Conservation (phyloP, 2,329 filamentous ascomycete genomes). For the Nemania abortiva region DNA sequence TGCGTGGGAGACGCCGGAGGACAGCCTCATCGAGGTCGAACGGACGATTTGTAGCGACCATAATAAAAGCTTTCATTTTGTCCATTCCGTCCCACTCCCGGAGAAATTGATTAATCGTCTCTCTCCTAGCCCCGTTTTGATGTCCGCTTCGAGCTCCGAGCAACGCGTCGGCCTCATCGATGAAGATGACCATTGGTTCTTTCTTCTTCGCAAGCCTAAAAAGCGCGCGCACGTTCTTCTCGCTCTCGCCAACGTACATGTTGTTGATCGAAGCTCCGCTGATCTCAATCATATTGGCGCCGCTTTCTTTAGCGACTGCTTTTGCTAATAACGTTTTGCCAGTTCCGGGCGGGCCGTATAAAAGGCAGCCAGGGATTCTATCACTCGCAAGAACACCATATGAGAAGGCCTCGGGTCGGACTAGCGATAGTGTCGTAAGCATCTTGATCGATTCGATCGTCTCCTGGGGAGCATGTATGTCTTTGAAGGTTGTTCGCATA, state of each 20-base stretch:
- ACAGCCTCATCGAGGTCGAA: conserved; percentile 95
- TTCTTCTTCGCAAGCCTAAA: conserved; percentile 93
- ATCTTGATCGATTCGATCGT: conserved; percentile 90
- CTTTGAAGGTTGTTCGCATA: conserved; percentile 87
- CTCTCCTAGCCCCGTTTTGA: conserved; percentile 79
- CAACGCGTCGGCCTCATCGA: conserved; percentile 95
- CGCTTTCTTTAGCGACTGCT: conserved; percentile 75
- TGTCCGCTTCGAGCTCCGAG: conserved; percentile 80
- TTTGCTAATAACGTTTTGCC: conserved; percentile 79
- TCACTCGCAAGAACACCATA: conserved; percentile 94
- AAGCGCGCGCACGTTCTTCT: conserved; percentile 94
- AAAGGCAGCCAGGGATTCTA: conserved; percentile 87
- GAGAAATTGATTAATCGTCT: conserved; percentile 96
- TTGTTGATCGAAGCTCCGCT: conserved; percentile 93
- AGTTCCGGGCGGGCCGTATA: conserved; percentile 89
- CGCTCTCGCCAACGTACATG: conserved; percentile 95
- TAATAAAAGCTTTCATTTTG: conserved; percentile 89
- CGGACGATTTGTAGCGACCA: conserved; percentile 96
- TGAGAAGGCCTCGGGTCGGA: conserved; percentile 92
- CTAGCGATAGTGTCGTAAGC: conserved; percentile 86
- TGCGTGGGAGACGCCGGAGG: conserved; percentile 78
- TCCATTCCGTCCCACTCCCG: conserved; percentile 95
- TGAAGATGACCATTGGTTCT: conserved; percentile 92
- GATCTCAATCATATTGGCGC: conserved; percentile 84
- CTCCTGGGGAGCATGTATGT: conserved; percentile 84